Evolutionary conservation across 129 eudicot genomes (phyloP), one percentile per base, ranked within the genome.

Genomic region (Rutidosis leptorrhynchoides): DNA sequence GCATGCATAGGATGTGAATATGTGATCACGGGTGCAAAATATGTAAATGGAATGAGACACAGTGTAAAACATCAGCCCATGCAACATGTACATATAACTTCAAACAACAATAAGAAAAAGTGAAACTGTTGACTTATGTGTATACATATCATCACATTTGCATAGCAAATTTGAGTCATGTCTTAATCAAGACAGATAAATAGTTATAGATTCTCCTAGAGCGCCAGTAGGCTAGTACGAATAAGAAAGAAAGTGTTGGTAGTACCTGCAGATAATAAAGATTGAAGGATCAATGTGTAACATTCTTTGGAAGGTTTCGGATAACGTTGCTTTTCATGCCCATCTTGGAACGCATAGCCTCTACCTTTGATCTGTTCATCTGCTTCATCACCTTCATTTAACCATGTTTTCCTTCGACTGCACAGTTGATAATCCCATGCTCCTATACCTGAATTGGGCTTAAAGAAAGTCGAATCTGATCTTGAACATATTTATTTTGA

Each of bases 281-380:
- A 64, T 64, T 3, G 17, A 67, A 27, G 42, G 29, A 14, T 65
- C 79, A 91, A 85, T 91, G 64, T 1, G 97, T 74, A 26, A 80
- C 84, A 60, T 94, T 94, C 54, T 86, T 94, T 3, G 99, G 99
- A 68, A 89, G 97, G 73, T 94, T 89, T 68, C 90, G 90, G 63
- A 94, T 94, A 63, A 89, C 95, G 53, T 94, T 94, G 62, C 90
- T 94, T 81, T 89, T 94, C 97, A 89, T 94, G 63, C 99, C 99
- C 23, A 94, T 86, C 80, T 86, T 89, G 25, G 88, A 73, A 29
- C 90, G 83, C 99, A 94, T 94, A 29, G 59, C 66, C 43, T 94
- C 97, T 9, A 89, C 90, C 27, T 97, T 97, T 27, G 87, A 55
- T 69, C 81, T 77, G 26, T 72, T 84, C 90, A 89, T 89, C 77